Base-by-base conservation (phyloP, 148 eudicot species). In the Dysphania ambrosioides region DNA sequence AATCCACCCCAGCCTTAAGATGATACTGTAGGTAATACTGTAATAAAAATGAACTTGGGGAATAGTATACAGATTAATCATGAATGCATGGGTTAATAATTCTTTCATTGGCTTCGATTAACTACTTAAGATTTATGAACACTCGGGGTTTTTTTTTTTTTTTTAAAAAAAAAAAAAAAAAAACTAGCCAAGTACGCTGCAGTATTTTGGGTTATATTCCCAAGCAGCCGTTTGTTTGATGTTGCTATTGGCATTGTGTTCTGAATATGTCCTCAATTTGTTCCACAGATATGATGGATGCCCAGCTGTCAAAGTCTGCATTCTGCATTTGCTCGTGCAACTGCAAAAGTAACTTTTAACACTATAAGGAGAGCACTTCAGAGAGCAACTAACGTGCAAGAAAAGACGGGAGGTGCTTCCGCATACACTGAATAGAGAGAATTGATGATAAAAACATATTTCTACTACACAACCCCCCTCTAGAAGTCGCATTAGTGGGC, bases 311-410 rank as follows among this genome's bases (percentile, higher is more conserved):
- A 63, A 87, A 89, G 70, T 85, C 79, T 27, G 85, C 83, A 38
- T 73, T 82, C 79, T 89, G 87, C 97, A 88, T 80, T 80, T 88
- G 91, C 82, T 88, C 86, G 51, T 80, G 89, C 76, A 93, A 72
- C 98, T 93, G 86, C 81, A 82, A 12, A 66, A 27, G 21, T 12
- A 65, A n/a, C n/a, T n/a, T n/a, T n/a, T 31, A 58, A 34, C 61
- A 53, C 41, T 26, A 51, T 35, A 62, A 19, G 3, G 26, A 32
- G 26, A 66, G 9, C 3, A n/a, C 19, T 66, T 66, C 2, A 66
- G 49, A 66, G n/a, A 18, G 1, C 32, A 16, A 5, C 19, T 18
- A 35, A 21, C 36, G 16, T 47, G 53, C 9, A 11, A 40, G 7
- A 13, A 13, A 13, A 13, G 47, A 0, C n/a, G 15, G 15, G 16